Evolutionary conservation across 495 filamentous ascomycete species (phyloP).

Genomic region (Aspergillus cavernicola): DNA sequence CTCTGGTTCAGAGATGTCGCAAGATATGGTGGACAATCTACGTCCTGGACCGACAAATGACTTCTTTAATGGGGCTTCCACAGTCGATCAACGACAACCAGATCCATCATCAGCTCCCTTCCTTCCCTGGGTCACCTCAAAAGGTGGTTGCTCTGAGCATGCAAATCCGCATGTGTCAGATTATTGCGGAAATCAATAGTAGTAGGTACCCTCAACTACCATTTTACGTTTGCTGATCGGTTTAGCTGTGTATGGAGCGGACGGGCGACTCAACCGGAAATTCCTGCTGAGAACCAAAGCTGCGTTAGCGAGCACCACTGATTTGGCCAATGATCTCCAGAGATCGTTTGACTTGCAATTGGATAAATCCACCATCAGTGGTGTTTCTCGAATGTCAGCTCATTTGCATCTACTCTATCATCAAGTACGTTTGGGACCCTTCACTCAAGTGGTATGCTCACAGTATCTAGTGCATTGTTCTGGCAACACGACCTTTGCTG

Average conservation of each 20-base stretch:
- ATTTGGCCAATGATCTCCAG: constrained; percentile 34
- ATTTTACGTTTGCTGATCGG: neutral
- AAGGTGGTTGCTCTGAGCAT: constrained; percentile 34
- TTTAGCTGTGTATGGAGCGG: constrained; percentile 41
- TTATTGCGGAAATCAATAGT: constrained; percentile 38
- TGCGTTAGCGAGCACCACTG: constrained; percentile 36
- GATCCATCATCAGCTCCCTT: constrained; percentile 32
- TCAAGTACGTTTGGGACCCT: constrained; percentile 24
- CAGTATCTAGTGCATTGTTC: constrained; percentile 32
- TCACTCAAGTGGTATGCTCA: neutral
- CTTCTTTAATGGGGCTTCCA: constrained; percentile 42
- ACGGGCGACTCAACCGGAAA: constrained; percentile 38
- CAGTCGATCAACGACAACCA: constrained; percentile 37
- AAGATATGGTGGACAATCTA: constrained; percentile 48
- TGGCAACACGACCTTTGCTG: constrained; percentile 39
- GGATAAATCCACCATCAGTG: constrained; percentile 27
- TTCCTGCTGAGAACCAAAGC: constrained; percentile 39
- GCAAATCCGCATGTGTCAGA: constrained; percentile 40
- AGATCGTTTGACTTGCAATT: constrained; percentile 31
- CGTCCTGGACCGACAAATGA: constrained; percentile 43
- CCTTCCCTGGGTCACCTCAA: constrained; percentile 29
- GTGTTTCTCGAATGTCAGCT: constrained; percentile 38
- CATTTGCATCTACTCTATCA: constrained; percentile 45
- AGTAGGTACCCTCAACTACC: constrained; percentile 22
- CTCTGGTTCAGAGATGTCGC: constrained; percentile 34